Percentiles rank a stretch among this genome's conserved stretches.
Conservation (phyloP, 2,329 filamentous ascomycete species). For the Stagonosporopsis tanaceti region DNA sequence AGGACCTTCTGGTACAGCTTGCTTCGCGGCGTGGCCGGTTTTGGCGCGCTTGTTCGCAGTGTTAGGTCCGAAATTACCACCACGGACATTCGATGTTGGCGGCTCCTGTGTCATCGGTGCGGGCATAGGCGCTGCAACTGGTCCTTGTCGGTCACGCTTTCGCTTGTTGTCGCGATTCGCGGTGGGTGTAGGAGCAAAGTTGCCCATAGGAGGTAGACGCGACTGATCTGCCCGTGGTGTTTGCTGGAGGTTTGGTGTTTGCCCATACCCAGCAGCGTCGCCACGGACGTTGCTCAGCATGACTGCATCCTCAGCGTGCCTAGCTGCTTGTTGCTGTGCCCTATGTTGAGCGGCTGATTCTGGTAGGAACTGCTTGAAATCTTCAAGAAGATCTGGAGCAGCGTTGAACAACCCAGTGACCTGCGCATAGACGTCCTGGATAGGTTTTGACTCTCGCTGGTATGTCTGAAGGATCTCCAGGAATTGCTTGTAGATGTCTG, state of each 20-base stretch:
- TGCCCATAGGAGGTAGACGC: slow-evolving; percentile 86
- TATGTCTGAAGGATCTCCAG: slow-evolving; percentile 98
- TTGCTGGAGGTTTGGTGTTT: slow-evolving; percentile 56
- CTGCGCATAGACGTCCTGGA: slow-evolving; percentile 97
- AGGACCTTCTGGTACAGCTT: slow-evolving; percentile 65
- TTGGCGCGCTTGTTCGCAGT: slow-evolving; percentile 70
- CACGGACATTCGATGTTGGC: slow-evolving; percentile 44
- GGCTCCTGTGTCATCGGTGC: slow-evolving; percentile 43
- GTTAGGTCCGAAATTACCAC: slow-evolving; percentile 37
- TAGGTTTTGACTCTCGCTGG: slow-evolving; percentile 96
- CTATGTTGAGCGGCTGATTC: slow-evolving; percentile 76
- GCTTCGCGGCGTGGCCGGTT: slow-evolving; percentile 67
- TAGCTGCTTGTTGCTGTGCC: slow-evolving; percentile 65
- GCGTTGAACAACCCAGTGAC: slow-evolving; percentile 93
- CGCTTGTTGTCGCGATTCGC: slow-evolving; percentile 85
- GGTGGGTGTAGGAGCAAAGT: slow-evolving; percentile 85
- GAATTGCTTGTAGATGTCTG: slow-evolving; percentile 99
- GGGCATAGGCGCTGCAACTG: slow-evolving; percentile 50
- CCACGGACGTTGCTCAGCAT: slow-evolving; percentile 70
- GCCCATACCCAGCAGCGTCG: slow-evolving; percentile 57
- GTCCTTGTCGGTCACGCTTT: slow-evolving; percentile 74
- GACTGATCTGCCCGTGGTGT: slow-evolving; percentile 57
- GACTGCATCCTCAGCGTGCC: slow-evolving; percentile 73
- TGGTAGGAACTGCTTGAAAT: slow-evolving; percentile 98
- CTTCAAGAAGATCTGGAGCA: slow-evolving; percentile 92